Conservation (phyloP, 2,329 filamentous ascomycete species). For the Colletotrichum tropicicola region DNA sequence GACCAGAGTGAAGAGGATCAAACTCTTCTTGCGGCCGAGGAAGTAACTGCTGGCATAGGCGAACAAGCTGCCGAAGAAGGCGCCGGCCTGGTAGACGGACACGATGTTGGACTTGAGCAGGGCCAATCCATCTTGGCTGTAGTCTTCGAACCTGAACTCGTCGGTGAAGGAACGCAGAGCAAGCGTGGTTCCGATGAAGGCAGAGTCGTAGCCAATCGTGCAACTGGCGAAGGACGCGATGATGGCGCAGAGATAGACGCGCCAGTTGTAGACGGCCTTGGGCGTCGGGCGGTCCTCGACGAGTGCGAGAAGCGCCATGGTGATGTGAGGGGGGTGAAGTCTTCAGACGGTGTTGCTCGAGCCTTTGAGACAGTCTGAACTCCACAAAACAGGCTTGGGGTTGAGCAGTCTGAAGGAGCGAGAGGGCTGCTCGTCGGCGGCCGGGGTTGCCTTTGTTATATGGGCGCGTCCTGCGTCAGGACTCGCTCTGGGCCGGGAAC, state of each 20-base stretch:
- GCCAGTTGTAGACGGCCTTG: conserved; percentile 67
- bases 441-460: conserved; percentile 28
- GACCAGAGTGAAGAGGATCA: conserved; percentile 67
- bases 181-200: conserved; percentile 83
- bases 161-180: conserved; percentile 73
- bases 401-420: conserved; percentile 11
- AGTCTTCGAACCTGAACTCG: conserved; percentile 71
- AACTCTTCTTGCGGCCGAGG: conserved; percentile 71
- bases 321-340: conserved; percentile 21
- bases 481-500: not conserved
- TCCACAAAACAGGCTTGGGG: conserved; percentile 2
- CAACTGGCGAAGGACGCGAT: conserved; percentile 65
- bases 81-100: conserved; percentile 83
- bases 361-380: conserved; percentile 12
- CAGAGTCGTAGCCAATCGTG: conserved; percentile 71
- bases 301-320: conserved; percentile 58
- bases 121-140: conserved; percentile 57
- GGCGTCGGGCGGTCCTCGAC: conserved; percentile 67
- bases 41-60: conserved; percentile 74
- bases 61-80: conserved; percentile 81
- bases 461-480: not conserved
- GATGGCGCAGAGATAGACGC: conserved; percentile 62
- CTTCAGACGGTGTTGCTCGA: conserved; percentile 1
- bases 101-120: conserved; percentile 79
- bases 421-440: not conserved